A percentile compares a stretch with the other conserved stretches of the same genome.
phyloP scores from a whole-genome alignment of 2,329 filamentous ascomycete genomes.

The Chrysoporthe austroafricana region DNA sequence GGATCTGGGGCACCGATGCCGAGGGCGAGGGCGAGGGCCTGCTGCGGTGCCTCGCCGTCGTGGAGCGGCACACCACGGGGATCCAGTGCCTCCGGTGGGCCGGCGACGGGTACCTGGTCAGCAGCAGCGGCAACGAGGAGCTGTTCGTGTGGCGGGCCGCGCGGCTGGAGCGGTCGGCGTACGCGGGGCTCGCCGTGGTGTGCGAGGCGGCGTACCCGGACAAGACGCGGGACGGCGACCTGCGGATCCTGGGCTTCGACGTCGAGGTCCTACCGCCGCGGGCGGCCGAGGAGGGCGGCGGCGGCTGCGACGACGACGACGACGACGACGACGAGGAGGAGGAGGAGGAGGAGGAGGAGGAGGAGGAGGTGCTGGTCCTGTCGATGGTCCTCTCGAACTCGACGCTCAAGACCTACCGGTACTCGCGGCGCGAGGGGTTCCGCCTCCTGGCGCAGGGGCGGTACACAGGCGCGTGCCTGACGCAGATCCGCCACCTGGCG shows the following conservation, averaged over 20 bases:
- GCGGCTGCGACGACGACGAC: no score
- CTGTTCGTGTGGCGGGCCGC: constrained; percentile 81
- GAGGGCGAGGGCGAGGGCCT: constrained; percentile 21
- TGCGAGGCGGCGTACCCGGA: constrained; percentile 60
- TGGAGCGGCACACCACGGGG: constrained; percentile 81
- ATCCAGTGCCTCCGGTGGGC: constrained; percentile 83
- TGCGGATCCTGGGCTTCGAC: constrained; percentile 83
- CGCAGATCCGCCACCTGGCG: constrained; percentile 58
- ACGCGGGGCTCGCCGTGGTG: constrained; percentile 56
- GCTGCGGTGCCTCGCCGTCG: constrained; percentile 60
- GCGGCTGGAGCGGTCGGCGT: constrained; percentile 50
- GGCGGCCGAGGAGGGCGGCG: constrained; percentile 24
- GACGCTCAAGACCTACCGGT: constrained; percentile 65
- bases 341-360: neutral
- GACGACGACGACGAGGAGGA: no score
- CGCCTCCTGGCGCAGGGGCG: constrained; percentile 54
- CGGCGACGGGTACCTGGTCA: constrained; percentile 73
- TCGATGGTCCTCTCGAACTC: constrained; percentile 86
- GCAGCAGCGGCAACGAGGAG: constrained; percentile 85
- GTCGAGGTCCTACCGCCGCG: constrained; percentile 39
- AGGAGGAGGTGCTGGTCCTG: constrained; percentile 55
- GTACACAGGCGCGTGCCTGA: constrained; percentile 78
- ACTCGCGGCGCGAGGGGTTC: constrained; percentile 49
- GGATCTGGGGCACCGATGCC: constrained; percentile 64
- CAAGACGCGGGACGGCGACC: constrained; percentile 60